Percentiles rank a stretch among this genome's conserved stretches.
Evolutionary conservation across 768 basidiomycete genomes (phyloP).

Genomic region (Boletellus emodensis): DNA sequence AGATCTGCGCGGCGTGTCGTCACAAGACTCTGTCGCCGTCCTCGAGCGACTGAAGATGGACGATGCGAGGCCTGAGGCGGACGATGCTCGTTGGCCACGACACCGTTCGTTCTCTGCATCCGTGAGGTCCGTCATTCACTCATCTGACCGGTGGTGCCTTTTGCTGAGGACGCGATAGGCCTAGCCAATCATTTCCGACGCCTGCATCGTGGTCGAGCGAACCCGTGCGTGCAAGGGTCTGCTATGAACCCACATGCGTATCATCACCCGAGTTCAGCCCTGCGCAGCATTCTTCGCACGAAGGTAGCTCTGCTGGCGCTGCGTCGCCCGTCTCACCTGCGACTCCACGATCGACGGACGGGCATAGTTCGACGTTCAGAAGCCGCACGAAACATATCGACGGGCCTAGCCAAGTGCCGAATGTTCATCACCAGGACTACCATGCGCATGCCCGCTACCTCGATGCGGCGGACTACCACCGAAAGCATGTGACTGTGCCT

Average conservation of each 20-base stretch:
- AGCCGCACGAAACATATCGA: conserved; percentile 9
- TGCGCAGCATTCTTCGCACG: conserved; percentile 35
- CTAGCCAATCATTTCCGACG: conserved; percentile 15
- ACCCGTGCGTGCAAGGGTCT: conserved; percentile 11
- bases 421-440: conserved; percentile 14
- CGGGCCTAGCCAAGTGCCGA: conserved; percentile 8
- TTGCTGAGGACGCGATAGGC: conserved; percentile 12
- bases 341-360: conserved; percentile 47
- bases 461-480: conserved; percentile 10
- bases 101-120: conserved; percentile 44
- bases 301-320: conserved; percentile 45
- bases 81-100: conserved; percentile 33
- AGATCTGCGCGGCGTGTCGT: conserved; percentile 49
- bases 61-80: conserved; percentile 32
- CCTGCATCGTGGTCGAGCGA: conserved; percentile 27
- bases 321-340: conserved; percentile 49
- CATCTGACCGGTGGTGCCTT: neutral
- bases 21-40: conserved; percentile 61
- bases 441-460: conserved; percentile 8
- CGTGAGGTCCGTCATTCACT: conserved; percentile 23
- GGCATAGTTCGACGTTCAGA: conserved; percentile 11
- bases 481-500: conserved; percentile 15
- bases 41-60: conserved; percentile 58
- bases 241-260: conserved; percentile 13
- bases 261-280: conserved; percentile 20